Base-by-base conservation (phyloP, 2,329 filamentous ascomycete genomes). In the Microthyrium microscopicum region DNA sequence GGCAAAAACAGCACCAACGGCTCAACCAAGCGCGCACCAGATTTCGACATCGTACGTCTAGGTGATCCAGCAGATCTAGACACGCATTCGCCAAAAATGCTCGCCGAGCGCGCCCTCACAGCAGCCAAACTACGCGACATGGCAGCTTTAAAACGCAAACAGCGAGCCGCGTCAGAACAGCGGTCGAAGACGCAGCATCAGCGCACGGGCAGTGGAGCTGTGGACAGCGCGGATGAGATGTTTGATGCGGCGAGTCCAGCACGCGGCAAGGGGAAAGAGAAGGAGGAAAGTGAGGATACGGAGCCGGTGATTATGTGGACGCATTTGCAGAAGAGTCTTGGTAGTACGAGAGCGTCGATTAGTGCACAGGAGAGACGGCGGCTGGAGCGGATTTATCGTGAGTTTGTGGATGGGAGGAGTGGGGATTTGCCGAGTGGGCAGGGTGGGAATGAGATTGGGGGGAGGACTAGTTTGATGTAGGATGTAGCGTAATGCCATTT, bases 361-460 rank as follows among this genome's bases (percentile, higher is more conserved):
- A 82, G 78, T 49, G 61, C 64, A 3, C 70, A 83, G 39, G 89
- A 98, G 58, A 69, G 74, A 46, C 64, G 60, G 40, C 63, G 87
- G 39, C 55, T 98, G 42, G 66, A 71, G 46, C 70, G 70, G 26
- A 94, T 98, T 40, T 98, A 98, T 51, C 64, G 68, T 12, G 89
- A 98, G 57, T 98, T 98, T 61, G 76, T 94, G 1, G 80, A 82
- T 4, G 85, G 84, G 1, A 68, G 89, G 44, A 93, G 85, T 53
- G 89, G 89, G 5, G 85, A 95, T 61, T 84, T 98, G 82, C 82
- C 76, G 39, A 87, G 79, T 54, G 89, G 89, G 2, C 82, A 95
- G 56, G 84, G 80, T 0, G 80, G 78, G 36, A 91, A 76, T 54
- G 89, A 95, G 56, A 73, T 98, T 57, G 89, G 89, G 5, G 89